phyloP scores from a whole-genome alignment of 1,139 yeast genomes.

The Spathaspora jeffriesii region DNA sequence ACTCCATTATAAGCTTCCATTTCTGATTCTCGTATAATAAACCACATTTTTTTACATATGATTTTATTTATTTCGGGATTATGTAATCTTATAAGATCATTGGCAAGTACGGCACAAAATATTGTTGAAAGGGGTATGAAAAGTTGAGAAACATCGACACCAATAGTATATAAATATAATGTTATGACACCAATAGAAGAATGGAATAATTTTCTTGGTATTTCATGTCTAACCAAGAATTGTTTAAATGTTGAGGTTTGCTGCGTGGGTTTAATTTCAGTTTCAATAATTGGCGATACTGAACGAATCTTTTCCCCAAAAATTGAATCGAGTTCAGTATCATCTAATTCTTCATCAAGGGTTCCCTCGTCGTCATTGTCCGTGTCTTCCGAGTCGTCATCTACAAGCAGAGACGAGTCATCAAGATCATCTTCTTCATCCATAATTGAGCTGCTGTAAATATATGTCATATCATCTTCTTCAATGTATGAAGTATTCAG shows the following conservation, averaged over 20 bases:
- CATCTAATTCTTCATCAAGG: constrained; percentile 11
- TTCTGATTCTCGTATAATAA: constrained; percentile 83
- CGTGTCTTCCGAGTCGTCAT: constrained; percentile 12
- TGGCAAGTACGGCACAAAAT: constrained; percentile 54
- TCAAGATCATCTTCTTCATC: too few relatives aligned
- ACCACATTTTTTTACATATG: constrained; percentile 70
- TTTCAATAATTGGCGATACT: not conserved
- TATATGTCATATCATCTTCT: constrained; percentile 39
- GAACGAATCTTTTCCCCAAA: constrained; percentile 4
- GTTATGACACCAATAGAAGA: constrained; percentile 86
- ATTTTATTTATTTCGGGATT: constrained; percentile 59
- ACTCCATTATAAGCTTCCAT: constrained; percentile 75
- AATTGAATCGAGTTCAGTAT: constrained; percentile 3
- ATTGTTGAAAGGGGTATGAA: constrained; percentile 58
- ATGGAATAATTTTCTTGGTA: constrained; percentile 85
- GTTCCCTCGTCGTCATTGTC: constrained; percentile 13
- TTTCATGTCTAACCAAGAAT: constrained; percentile 74
- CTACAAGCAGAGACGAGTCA: constrained; percentile 12
- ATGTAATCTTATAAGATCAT: constrained; percentile 71
- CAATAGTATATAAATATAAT: constrained; percentile 66
- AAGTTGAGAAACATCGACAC: constrained; percentile 55
- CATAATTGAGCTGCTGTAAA: constrained; percentile 24
- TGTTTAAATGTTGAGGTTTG: constrained; percentile 38
- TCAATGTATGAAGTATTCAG: constrained; percentile 33
- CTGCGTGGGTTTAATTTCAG: not conserved